Percentiles rank a stretch among this genome's conserved stretches.
These are phyloP conservation scores for Magnusiomyces ingens DNA, from an alignment of 1,139 yeast genomes.

Conservation along the genomic window DNA sequence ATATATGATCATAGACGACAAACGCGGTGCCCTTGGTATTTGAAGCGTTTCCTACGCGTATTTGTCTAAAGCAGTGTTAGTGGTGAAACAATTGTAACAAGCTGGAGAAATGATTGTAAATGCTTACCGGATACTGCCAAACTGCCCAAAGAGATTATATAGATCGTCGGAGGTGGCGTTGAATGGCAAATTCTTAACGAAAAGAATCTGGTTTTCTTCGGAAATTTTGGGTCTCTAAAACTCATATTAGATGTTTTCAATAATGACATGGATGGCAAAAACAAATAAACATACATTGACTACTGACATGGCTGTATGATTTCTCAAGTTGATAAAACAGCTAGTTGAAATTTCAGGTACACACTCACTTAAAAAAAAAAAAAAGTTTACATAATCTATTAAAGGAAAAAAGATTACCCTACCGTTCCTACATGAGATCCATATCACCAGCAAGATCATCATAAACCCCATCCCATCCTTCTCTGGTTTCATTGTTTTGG, in stretches of 20 bases:
- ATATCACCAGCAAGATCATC: neutral
- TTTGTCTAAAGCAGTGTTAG: slow-evolving; percentile 30
- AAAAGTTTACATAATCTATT: too few species aligned
- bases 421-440: neutral
- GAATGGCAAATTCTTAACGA: slow-evolving; percentile 56
- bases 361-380: too few species aligned
- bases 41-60: slow-evolving; percentile 43
- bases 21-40: slow-evolving; percentile 50
- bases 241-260: neutral
- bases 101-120: neutral
- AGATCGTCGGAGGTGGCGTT: slow-evolving; percentile 43
- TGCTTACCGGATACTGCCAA: slow-evolving; percentile 44
- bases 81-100: neutral
- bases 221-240: slow-evolving; percentile 7
- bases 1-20: slow-evolving; percentile 47
- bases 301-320: too few species aligned
- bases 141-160: slow-evolving; percentile 49
- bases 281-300: too few species aligned
- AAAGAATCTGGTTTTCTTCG: slow-evolving; percentile 32
- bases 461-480: neutral
- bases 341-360: too few species aligned
- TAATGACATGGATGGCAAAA: neutral
- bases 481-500: neutral
- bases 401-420: too few species aligned
- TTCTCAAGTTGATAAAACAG: too few species aligned